These are phyloP conservation scores for Mycena metata DNA, from an alignment of 768 basidiomycete genomes.

Conservation along the genomic window DNA sequence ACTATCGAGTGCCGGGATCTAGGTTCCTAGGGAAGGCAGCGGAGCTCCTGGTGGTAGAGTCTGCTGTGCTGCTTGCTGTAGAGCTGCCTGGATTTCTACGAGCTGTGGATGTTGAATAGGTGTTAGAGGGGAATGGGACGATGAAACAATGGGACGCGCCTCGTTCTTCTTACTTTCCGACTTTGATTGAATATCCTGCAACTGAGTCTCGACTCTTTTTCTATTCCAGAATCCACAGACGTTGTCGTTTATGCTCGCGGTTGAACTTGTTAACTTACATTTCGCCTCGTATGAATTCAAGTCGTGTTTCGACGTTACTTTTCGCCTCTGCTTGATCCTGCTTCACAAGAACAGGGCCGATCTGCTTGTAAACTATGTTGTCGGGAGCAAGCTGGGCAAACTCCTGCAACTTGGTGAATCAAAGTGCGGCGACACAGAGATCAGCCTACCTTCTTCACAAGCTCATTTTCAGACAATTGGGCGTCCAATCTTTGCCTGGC, in stretches of 20 bases:
- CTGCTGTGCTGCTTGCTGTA: conserved; percentile 58
- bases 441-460: conserved; percentile 83
- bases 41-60: conserved; percentile 36
- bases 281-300: conserved; percentile 90
- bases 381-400: conserved; percentile 79
- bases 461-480: conserved; percentile 91
- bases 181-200: conserved; percentile 83
- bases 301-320: conserved; percentile 87
- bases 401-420: conserved; percentile 68
- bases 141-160: conserved; percentile 57
- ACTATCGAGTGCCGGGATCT: neutral
- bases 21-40: conserved; percentile 31
- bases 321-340: conserved; percentile 93
- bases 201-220: conserved; percentile 84
- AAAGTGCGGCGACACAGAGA: neutral
- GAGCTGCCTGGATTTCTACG: conserved; percentile 73
- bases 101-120: conserved; percentile 58
- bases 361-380: conserved; percentile 90
- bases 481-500: conserved; percentile 90
- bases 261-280: conserved; percentile 68
- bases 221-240: conserved; percentile 47
- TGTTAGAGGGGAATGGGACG: conserved; percentile 25
- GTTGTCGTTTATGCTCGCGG: neutral
- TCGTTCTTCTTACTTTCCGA: conserved; percentile 87
- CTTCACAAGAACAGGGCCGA: conserved; percentile 91